Evolutionary conservation across 2,329 filamentous ascomycete species (phyloP).

Genomic region (Xylaria multiplex): DNA sequence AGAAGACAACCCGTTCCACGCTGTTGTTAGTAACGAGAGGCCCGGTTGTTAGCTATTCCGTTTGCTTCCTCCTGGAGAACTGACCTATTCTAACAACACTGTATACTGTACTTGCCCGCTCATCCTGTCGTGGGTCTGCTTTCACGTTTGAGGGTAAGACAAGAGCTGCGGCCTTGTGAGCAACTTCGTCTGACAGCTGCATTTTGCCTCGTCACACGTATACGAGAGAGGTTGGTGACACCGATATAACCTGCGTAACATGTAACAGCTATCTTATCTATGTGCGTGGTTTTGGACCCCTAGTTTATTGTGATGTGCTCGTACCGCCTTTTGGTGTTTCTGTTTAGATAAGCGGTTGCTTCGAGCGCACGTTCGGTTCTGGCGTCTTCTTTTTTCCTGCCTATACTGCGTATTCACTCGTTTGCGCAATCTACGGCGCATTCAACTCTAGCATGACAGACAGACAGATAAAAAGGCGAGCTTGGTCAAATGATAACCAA

Average conservation of each 20-base stretch:
- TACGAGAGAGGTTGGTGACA: conserved; percentile 28
- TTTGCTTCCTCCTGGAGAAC: background rate
- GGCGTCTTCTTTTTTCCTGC: no score
- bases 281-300: background rate
- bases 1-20: no score
- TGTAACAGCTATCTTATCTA: conserved; percentile 3
- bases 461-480: background rate
- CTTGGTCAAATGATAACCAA: background rate
- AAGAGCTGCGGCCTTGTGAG: conserved; percentile 2
- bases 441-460: background rate
- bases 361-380: no score
- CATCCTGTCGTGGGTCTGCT: conserved; percentile 2
- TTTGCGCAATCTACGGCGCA: no score
- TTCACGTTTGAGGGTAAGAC: conserved; percentile 30
- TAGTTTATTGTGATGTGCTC: background rate
- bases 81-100: conserved; percentile 8
- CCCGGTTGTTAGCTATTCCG: background rate
- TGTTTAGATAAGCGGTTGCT: no score
- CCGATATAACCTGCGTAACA: conserved; percentile 1
- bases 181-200: conserved; percentile 25
- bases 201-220: conserved; percentile 34
- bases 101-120: conserved; percentile 1
- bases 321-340: no score
- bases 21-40: background rate
- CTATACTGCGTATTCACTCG: background rate